Conservation (phyloP, 2,329 filamentous ascomycete genomes). For the Corynespora cassiicola region DNA sequence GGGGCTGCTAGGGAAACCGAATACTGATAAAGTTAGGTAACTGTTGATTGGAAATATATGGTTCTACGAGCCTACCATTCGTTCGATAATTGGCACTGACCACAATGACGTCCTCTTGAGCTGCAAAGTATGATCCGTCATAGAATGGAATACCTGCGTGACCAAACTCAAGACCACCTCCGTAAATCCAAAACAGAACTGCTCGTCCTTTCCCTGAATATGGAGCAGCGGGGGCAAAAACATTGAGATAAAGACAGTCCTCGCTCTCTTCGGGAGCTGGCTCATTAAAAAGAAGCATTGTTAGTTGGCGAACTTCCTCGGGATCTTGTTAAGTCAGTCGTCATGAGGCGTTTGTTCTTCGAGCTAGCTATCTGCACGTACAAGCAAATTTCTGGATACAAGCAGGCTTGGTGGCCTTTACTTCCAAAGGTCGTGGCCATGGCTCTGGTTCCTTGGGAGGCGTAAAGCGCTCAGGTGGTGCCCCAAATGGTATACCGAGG, state of each 20-base stretch:
- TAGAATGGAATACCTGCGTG: conserved; percentile 21
- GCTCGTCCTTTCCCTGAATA: conserved; percentile 21
- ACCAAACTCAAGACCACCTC: conserved; percentile 34
- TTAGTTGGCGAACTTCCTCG: conserved; percentile 17
- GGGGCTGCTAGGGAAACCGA: conserved; percentile 33
- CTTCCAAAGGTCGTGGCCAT: conserved; percentile 23
- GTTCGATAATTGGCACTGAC: conserved; percentile 37
- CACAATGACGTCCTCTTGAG: conserved; percentile 36
- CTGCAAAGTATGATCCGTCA: conserved; percentile 35
- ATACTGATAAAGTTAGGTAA: conserved; percentile 19
- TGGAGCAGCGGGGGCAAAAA: conserved; percentile 37
- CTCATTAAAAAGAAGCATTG: conserved; percentile 27
- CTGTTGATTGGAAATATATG: not conserved
- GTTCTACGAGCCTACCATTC: conserved; percentile 22
- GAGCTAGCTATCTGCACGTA: conserved; percentile 18
- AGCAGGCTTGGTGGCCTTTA: conserved; percentile 22
- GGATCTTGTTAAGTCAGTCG: conserved; percentile 20
- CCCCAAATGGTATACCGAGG: conserved; percentile 37
- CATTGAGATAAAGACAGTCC: conserved; percentile 50
- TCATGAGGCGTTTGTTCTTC: conserved; percentile 7
- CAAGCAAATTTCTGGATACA: conserved; percentile 35
- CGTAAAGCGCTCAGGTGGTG: conserved; percentile 33
- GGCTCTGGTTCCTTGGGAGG: conserved; percentile 18
- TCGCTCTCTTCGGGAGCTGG: conserved; percentile 35
- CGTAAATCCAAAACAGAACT: conserved; percentile 40